Evolutionary conservation across 2,329 filamentous ascomycete genomes (phyloP).

Genomic region (Lecanicillium sp.): DNA sequence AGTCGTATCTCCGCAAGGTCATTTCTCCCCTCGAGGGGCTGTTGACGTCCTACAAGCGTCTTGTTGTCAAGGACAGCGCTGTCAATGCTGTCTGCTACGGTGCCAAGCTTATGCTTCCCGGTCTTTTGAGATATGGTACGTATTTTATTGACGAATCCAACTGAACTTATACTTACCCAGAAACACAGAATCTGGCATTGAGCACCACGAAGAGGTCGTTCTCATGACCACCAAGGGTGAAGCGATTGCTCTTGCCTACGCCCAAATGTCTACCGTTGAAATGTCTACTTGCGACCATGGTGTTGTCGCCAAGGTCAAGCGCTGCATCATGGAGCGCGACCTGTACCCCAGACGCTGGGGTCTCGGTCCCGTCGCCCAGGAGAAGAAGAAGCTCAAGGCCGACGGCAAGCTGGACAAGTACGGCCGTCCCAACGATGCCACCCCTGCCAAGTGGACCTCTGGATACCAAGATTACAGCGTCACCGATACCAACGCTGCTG

Average conservation of each 20-base stretch:
- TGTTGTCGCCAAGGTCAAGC: constrained; percentile 97
- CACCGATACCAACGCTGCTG: constrained; percentile 35
- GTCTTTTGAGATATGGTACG: constrained; percentile 81
- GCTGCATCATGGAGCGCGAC: constrained; percentile 99
- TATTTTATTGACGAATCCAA: constrained; percentile 9
- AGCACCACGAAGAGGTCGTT: constrained; percentile 92
- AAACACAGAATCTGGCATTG: constrained; percentile 68
- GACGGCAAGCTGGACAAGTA: constrained; percentile 98
- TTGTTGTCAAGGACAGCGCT: constrained; percentile 77
- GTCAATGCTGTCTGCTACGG: constrained; percentile 98
- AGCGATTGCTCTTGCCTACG: constrained; percentile 91
- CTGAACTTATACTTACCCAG: constrained; percentile 17
- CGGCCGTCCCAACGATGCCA: constrained; percentile 84
- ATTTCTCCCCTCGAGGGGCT: constrained; percentile 91
- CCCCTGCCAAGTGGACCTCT: constrained; percentile 84
- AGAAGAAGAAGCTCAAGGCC: constrained; percentile 99
- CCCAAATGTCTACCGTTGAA: constrained; percentile 96
- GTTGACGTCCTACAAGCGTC: constrained; percentile 86
- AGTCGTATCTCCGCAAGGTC: constrained; percentile 82
- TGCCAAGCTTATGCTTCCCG: constrained; percentile 97
- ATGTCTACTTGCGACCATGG: constrained; percentile 96
- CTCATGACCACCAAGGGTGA: constrained; percentile 99
- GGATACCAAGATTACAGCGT: constrained; percentile 87
- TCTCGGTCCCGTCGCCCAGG: constrained; percentile 79
- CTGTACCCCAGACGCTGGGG: constrained; percentile 96